Evolutionary conservation across 1,284 basidiomycete species (phyloP), one percentile per base, ranked within the genome.

Genomic region (Schizophyllum amplum): DNA sequence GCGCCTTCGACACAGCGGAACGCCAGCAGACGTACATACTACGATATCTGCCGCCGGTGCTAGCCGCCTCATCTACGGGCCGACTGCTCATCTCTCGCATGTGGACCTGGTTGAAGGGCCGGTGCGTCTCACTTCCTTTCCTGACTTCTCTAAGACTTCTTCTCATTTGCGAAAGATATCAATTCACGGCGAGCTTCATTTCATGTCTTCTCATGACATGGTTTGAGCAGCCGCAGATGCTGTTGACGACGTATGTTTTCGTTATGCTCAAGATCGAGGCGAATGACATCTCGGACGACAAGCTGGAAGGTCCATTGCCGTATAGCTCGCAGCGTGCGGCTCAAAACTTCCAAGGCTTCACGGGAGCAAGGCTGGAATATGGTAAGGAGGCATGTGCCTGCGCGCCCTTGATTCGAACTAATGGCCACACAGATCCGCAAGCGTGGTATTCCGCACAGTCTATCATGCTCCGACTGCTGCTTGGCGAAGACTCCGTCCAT

Each of bases 31-130:
- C 56, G 15, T 75, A 74, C 59, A 48, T 75, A 26, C 47, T 63
- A 47, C 69, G 67, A 54, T 75, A 72, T 56, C 62, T 75, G 17
- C 72, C 73, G 0, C 56, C 59, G 46, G 55, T 47, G 9, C 57
- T 72, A 22, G 53, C 71, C 2, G 58, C 63, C 4, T 67, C 67
- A 1, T 52, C 63, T 9, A 59, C 64, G 2, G 73, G 72, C 6
- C 57, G 57, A 21, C 60, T 72, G 33, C 61, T 75, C n/a, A 25
- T 71, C 26, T 68, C 72, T 51, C 59, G 73, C 1, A 61, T 69
- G 11, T 71, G 70, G 69, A 72, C 72, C 59, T 75, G 73, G 74
- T 52, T 75, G 24, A 70, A 69, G 58, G 74, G 73, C 54, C 67
- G 74, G 74, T 74, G 49, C n/a, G n/a, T 50, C 21, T 6, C 0